Base-by-base conservation (phyloP, 768 basidiomycete species). In the Sutorius australiensis region DNA sequence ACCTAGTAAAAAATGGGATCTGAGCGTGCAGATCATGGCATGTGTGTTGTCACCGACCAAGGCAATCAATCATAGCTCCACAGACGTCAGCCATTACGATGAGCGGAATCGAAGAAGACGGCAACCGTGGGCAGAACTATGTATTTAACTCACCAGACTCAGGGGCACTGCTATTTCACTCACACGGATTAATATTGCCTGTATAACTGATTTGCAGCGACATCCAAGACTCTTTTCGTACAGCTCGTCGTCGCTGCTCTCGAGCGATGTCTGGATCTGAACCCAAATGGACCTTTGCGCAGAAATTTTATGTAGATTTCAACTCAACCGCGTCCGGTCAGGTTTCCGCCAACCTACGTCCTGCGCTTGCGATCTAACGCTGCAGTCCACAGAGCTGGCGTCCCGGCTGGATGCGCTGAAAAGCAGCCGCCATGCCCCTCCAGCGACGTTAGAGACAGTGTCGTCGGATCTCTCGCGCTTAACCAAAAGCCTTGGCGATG, bases 401-500 rank as follows among this genome's bases (percentile, higher is more conserved):
- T 64, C 73, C 5, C 79, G 76, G 32, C 61, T 86, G 37, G 72
- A 78, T 24, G 61, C 61, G 2, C 67, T 75, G 8, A 79, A 74
- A 58, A 56, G 60, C 31, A 50, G 56, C 19, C 31, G 56, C 9
- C 57, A 67, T 30, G 53, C 65, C n/a, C 48, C 72, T 8, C 55
- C 67, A 30, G 73, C 75, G n/a, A 61, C 55, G 13, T 37, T 83
- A 3, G 74, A 79, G 50, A 70, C 66, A 16, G 57, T 87, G 8
- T 71, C 81, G 3, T 55, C 72, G 9, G 79, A 80, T 38, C 66
- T 86, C 17, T 78, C 83, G 4, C 80, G 78, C 54, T 67, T 89
- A 40, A 74, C 80, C 40, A 91, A 84, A 61, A 74, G 73, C 21
- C 75, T 92, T 16, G 73, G 76, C 6, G 86, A 84, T 63, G 87